Evolutionary conservation across 352 stramenopile species (phyloP).

Genomic region (Phytophthora hybrid): DNA sequence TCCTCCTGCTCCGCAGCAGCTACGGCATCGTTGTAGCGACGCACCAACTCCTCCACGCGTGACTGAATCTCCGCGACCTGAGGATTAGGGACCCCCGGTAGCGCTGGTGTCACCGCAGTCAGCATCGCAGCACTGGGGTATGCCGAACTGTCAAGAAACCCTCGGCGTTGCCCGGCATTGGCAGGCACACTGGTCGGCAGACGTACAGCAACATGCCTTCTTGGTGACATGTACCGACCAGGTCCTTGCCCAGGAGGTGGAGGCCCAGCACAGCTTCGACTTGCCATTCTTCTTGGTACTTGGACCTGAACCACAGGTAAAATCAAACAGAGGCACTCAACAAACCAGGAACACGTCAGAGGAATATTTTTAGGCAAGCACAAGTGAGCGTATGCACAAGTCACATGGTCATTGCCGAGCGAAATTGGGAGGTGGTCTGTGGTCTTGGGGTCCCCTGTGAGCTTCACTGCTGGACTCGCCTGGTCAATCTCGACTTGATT

Average conservation of each 20-base stretch:
- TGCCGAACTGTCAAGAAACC: neutral
- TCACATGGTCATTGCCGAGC: constrained; percentile 38
- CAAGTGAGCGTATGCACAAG: constrained; percentile 25
- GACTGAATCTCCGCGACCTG: constrained; percentile 76
- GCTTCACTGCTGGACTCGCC: constrained; percentile 11
- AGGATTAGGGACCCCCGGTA: constrained; percentile 35
- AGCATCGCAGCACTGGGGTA: constrained; percentile 33
- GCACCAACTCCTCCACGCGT: constrained; percentile 73
- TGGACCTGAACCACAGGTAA: constrained; percentile 3
- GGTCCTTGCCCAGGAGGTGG: constrained; percentile 18
- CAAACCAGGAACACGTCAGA: constrained; percentile 12
- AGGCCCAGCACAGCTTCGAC: constrained; percentile 16
- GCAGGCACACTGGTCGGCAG: constrained; percentile 22
- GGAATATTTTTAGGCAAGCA: constrained; percentile 37
- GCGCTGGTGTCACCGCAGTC: neutral
- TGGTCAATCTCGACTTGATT: neutral
- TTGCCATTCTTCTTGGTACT: constrained; percentile 26
- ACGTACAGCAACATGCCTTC: constrained; percentile 23
- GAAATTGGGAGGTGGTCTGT: constrained; percentile 33
- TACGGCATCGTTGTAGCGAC: constrained; percentile 62
- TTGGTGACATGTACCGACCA: constrained; percentile 27
- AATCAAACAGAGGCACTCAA: constrained; percentile 9
- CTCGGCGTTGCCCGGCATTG: neutral
- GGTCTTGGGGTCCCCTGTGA: constrained; percentile 37
- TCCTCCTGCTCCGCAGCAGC: constrained; percentile 28